Conservation (phyloP, 208 protist genomes). For the Leishmania tropica region DNA sequence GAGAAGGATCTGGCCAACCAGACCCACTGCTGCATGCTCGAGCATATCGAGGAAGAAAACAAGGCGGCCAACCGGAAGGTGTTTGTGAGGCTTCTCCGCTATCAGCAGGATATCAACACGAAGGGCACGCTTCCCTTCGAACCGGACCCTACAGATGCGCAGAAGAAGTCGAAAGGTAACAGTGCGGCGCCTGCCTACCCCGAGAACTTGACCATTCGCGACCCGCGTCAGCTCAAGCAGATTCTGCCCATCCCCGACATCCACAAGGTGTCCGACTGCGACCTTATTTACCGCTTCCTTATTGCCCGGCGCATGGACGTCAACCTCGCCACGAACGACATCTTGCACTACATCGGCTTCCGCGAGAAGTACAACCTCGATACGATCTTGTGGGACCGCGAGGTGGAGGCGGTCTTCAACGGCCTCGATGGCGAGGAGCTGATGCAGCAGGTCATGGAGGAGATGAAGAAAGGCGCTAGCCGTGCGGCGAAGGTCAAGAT, state of each 20-base stretch:
- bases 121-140: conserved; percentile 34
- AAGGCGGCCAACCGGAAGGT: conserved; percentile 44
- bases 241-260: conserved; percentile 61
- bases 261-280: conserved; percentile 62
- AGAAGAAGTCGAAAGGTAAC: conserved; percentile 30
- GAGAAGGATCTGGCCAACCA: conserved; percentile 43
- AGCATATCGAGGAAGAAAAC: conserved; percentile 31
- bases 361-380: conserved; percentile 61
- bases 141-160: conserved; percentile 15
- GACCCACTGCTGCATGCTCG: conserved; percentile 43
- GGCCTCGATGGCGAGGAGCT: conserved; percentile 58
- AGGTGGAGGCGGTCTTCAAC: conserved; percentile 47
- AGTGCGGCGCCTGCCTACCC: conserved; percentile 33
- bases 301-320: conserved; percentile 51
- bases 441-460: conserved; percentile 35
- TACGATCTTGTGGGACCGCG: conserved; percentile 51
- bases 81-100: conserved; percentile 36
- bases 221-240: conserved; percentile 39
- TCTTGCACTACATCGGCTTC: conserved; percentile 57
- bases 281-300: conserved; percentile 65
- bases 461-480: conserved; percentile 29
- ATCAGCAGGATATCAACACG: conserved; percentile 43
- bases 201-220: conserved; percentile 34
- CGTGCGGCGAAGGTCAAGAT: conserved; percentile 30
- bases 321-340: conserved; percentile 32